Percentiles rank a stretch among this genome's conserved stretches.
phyloP scores from a whole-genome alignment of 345 rosid species.

The Geranium rotundifolium region DNA sequence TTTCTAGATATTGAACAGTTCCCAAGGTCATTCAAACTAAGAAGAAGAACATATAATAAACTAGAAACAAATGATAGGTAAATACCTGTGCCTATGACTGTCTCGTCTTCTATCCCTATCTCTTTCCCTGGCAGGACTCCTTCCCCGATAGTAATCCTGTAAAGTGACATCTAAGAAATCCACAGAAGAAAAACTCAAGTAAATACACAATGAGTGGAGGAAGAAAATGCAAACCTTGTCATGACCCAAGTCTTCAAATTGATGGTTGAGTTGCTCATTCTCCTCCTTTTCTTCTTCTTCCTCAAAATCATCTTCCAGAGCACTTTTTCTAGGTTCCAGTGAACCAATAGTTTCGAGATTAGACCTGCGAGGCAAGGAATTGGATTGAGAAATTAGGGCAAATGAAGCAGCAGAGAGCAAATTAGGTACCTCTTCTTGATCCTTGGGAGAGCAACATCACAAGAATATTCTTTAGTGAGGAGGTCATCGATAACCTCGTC shows the following conservation, averaged over 20 bases:
- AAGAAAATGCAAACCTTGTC: constrained; percentile 41
- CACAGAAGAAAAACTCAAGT: neutral
- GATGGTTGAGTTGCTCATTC: constrained; percentile 49
- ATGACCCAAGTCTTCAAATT: constrained; percentile 34
- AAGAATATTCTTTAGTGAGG: constrained; percentile 72
- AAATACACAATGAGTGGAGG: neutral
- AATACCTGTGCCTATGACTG: constrained; percentile 65
- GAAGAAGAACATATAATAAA: neutral
- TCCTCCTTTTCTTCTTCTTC: constrained; percentile 96
- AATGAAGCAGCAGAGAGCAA: neutral
- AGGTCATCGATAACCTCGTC: constrained; percentile 88
- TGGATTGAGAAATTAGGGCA: neutral
- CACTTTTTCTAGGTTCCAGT: constrained; percentile 78
- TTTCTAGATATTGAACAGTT: neutral
- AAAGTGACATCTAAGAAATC: neutral
- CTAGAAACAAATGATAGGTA: neutral
- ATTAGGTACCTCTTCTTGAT: constrained; percentile 62
- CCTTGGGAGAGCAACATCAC: constrained; percentile 82
- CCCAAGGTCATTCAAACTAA: neutral
- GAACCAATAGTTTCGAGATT: constrained; percentile 61
- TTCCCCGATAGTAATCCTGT: constrained; percentile 62
- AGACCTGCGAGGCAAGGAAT: constrained; percentile 40
- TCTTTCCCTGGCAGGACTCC: constrained; percentile 78
- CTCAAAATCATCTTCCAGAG: constrained; percentile 91
- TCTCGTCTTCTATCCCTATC: constrained; percentile 71